Conservation (phyloP, 257 asterid species). For the Penstemon davidsonii region DNA sequence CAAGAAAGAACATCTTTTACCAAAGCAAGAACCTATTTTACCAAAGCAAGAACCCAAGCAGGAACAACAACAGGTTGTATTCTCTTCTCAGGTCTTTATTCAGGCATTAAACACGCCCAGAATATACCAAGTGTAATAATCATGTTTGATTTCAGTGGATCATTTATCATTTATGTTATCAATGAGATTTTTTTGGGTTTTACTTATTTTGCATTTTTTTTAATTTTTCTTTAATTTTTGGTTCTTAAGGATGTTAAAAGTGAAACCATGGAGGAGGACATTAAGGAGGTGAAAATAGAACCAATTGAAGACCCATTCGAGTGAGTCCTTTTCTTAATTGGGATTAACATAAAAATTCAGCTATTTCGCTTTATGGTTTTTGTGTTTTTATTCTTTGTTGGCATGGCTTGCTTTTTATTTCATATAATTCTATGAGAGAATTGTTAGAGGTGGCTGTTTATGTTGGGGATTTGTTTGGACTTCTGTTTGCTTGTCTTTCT, state of each 20-base stretch:
- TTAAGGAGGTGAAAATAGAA: constrained; percentile 24
- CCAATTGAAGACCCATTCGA: constrained; percentile 10
- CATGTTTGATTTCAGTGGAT: neutral
- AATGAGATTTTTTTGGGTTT: constrained; percentile 13
- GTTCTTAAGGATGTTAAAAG: constrained; percentile 27
- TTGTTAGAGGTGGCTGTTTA: neutral
- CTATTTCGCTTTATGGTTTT: neutral
- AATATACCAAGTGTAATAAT: neutral
- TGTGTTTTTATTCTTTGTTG: neutral
- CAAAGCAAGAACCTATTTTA: no score
- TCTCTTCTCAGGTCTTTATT: neutral
- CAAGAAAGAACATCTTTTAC: constrained; percentile 15
- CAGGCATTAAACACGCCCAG: neutral
- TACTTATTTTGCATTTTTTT: neutral
- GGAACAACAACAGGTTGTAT: constrained; percentile 25
- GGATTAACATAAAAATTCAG: no score
- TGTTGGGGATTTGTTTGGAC: no score
- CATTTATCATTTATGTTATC: neutral
- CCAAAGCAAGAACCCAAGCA: neutral
- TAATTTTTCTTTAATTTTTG: no score
- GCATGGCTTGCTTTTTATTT: neutral
- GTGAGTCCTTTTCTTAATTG: no score
- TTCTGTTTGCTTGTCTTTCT: no score
- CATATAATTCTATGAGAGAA: neutral
- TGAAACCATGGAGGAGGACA: constrained; percentile 1